phyloP scores from a whole-genome alignment of 2,329 filamentous ascomycete genomes.

The Zasmidium cellare region DNA sequence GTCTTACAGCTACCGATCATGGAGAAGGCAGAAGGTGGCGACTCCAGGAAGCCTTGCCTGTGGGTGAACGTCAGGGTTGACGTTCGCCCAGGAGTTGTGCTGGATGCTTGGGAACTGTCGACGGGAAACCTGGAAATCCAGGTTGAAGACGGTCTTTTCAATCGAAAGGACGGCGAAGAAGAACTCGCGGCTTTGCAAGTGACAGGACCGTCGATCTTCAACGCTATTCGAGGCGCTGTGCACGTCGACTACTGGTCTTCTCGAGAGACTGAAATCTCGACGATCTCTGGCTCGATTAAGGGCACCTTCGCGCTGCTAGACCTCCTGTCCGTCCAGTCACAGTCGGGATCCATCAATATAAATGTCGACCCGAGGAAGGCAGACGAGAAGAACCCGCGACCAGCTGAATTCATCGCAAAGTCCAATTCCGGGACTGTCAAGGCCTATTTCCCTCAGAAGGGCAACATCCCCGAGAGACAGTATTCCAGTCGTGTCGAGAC shows the following conservation, averaged over 20 bases:
- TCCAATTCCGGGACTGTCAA: conserved; percentile 41
- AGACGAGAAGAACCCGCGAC: conserved; percentile 26
- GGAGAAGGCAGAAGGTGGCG: not conserved
- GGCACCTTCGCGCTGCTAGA: conserved; percentile 44
- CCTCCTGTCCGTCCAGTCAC: conserved; percentile 41
- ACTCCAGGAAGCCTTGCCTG: conserved; percentile 34
- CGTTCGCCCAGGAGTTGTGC: conserved; percentile 33
- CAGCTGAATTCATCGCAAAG: conserved; percentile 40
- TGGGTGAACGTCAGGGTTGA: conserved; percentile 40
- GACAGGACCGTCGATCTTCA: conserved; percentile 34
- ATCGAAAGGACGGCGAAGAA: not conserved
- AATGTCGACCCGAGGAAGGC: conserved; percentile 40
- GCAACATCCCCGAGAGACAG: conserved; percentile 39
- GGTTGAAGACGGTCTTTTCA: conserved; percentile 34
- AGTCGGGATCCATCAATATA: conserved; percentile 43
- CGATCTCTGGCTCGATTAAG: conserved; percentile 42
- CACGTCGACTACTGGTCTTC: conserved; percentile 36
- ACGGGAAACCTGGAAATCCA: conserved; percentile 41
- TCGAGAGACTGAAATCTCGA: conserved; percentile 41
- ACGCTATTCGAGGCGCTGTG: conserved; percentile 36
- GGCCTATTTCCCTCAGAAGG: conserved; percentile 31
- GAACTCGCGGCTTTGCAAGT: conserved; percentile 31
- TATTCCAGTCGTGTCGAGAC: conserved; percentile 42
- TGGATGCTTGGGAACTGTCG: conserved; percentile 37
- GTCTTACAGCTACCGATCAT: conserved; percentile 22